A percentile compares a stretch with the other conserved stretches of the same genome.
phyloP scores from a whole-genome alignment of 139 green algal genomes.

The Helicosporidium sp. region DNA sequence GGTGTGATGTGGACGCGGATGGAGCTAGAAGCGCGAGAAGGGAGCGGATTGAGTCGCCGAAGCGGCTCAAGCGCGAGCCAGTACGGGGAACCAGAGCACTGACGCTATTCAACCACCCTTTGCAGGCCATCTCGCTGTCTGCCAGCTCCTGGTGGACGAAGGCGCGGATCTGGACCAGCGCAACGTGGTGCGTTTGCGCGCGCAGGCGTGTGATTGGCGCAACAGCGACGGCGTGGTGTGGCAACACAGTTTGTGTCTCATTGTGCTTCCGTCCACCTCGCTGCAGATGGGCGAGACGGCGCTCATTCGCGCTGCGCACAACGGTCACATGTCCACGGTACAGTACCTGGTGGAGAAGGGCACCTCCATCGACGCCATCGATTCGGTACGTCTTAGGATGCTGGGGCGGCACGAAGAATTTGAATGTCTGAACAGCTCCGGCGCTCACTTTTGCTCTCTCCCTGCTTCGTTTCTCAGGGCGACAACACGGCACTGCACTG shows the following conservation, averaged over 20 bases:
- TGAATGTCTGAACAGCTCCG: too few species aligned
- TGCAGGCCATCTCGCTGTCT: conserved; percentile 45
- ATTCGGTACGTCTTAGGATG: too few species aligned
- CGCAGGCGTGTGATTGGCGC: neutral
- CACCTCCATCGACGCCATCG: conserved; percentile 45
- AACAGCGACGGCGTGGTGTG: neutral
- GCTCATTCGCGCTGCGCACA: conserved; percentile 68
- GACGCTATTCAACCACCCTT: too few species aligned
- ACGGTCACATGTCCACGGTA: conserved; percentile 63
- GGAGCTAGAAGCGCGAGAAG: too few species aligned
- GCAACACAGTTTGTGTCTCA: too few species aligned
- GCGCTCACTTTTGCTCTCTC: too few species aligned
- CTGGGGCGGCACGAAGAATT: neutral
- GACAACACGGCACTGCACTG: conserved; percentile 89
- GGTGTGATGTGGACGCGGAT: too few species aligned
- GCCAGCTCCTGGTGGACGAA: conserved; percentile 58
- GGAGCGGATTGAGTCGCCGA: too few species aligned
- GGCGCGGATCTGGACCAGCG: conserved; percentile 75
- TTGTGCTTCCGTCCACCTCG: too few species aligned
- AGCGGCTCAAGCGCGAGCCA: too few species aligned
- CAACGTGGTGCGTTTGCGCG: conserved; percentile 66
- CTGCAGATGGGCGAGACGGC: conserved; percentile 72
- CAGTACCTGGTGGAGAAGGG: conserved; percentile 51
- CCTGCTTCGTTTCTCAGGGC: conserved; percentile 28
- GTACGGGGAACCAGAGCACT: too few species aligned